Conservation (phyloP, 495 filamentous ascomycete genomes). For the Xylaria grammica region DNA sequence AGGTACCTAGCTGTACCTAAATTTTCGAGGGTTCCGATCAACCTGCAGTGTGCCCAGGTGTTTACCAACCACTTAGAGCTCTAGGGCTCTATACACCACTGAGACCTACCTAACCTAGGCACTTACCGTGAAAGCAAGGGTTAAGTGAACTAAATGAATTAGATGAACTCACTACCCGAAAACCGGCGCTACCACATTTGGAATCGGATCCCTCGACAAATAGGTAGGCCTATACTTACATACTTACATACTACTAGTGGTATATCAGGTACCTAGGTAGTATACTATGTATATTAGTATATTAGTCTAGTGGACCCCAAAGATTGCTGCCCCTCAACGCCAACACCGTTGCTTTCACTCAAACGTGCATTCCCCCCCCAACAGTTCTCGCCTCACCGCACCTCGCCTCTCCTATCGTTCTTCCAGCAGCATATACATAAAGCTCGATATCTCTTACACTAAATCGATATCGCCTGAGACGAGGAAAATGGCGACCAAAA, state of each 20-base stretch:
- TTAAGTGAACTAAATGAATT: no score
- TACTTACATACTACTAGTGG: neutral
- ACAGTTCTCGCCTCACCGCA: neutral
- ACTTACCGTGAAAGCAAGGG: no score
- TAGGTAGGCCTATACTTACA: neutral
- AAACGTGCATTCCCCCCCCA: neutral
- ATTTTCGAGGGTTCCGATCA: no score
- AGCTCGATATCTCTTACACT: neutral
- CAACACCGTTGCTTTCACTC: conserved; percentile 25
- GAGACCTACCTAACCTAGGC: neutral
- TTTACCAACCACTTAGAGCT: no score
- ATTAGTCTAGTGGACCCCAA: conserved; percentile 13
- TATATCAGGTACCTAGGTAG: neutral
- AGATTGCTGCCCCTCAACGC: conserved; percentile 18
- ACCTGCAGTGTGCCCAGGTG: no score
- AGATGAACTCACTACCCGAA: no score
- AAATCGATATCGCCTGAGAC: neutral
- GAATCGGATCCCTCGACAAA: conserved; percentile 3
- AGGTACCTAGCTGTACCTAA: no score
- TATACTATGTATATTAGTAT: no score
- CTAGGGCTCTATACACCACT: no score
- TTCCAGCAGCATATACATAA: neutral
- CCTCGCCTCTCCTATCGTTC: neutral
- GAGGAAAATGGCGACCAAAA: conserved; percentile 64
- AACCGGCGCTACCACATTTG: conserved; percentile 21